Evolutionary conservation across 768 basidiomycete species (phyloP).

Genomic region (Rickenella mellea): DNA sequence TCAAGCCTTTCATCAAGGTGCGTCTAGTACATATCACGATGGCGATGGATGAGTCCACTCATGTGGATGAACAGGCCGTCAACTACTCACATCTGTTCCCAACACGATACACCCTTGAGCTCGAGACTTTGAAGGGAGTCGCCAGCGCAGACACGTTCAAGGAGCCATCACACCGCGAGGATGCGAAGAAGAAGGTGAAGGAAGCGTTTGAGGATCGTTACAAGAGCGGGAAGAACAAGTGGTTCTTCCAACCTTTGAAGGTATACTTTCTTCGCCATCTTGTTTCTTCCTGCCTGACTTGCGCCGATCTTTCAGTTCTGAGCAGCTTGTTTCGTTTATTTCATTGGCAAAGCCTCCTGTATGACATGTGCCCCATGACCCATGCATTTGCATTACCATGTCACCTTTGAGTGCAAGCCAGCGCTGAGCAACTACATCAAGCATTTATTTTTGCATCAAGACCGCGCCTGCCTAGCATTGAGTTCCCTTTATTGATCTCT

Average conservation of each 20-base stretch:
- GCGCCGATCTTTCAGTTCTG: not conserved
- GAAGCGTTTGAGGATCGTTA: conserved; percentile 95
- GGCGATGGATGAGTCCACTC: not conserved
- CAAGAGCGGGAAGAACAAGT: conserved; percentile 89
- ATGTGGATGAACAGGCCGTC: conserved; percentile 46
- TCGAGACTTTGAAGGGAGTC: conserved; percentile 87
- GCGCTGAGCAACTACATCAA: too few species aligned
- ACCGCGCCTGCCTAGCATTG: too few species aligned
- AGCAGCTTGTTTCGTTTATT: not conserved
- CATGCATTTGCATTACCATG: too few species aligned
- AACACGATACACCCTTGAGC: conserved; percentile 95
- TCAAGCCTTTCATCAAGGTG: conserved; percentile 99
- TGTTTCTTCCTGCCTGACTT: not conserved
- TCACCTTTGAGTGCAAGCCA: too few species aligned
- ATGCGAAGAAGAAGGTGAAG: conserved; percentile 93
- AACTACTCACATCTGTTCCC: conserved; percentile 99
- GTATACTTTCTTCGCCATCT: conserved; percentile 31
- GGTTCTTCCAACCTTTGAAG: conserved; percentile 88
- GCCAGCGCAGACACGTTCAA: conserved; percentile 89
- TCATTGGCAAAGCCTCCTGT: not conserved
- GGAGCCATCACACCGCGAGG: conserved; percentile 91
- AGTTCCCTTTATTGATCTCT: too few species aligned
- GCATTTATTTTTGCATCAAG: too few species aligned
- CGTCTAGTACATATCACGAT: conserved; percentile 14
- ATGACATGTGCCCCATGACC: not conserved